phyloP scores from a whole-genome alignment of 768 basidiomycete species.

The Lactifluus piperatus region DNA sequence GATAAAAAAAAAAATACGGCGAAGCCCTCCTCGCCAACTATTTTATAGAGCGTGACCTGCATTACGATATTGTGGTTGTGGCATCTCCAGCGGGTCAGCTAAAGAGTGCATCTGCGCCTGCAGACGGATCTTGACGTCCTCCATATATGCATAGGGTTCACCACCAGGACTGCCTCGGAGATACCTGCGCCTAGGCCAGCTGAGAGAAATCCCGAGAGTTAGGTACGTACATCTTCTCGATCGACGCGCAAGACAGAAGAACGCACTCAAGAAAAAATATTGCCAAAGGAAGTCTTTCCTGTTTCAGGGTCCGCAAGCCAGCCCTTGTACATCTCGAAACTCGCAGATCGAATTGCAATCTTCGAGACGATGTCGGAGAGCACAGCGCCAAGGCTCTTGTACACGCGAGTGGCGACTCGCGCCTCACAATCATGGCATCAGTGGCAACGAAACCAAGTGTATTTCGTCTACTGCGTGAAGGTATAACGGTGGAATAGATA shows the following conservation, averaged over 20 bases:
- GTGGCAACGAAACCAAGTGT: conserved; percentile 91
- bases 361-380: conserved; percentile 96
- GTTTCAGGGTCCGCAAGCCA: conserved; percentile 68
- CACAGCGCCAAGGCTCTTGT: conserved; percentile 97
- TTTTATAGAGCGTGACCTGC: conserved; percentile 96
- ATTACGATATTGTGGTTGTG: conserved; percentile 90
- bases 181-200: conserved; percentile 93
- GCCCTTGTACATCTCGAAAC: conserved; percentile 91
- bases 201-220: conserved; percentile 25
- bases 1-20: too few species aligned
- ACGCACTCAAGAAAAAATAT: conserved; percentile 88
- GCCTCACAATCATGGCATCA: conserved; percentile 73
- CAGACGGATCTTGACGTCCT: conserved; percentile 96
- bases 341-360: conserved; percentile 98
- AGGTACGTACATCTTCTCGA: not conserved
- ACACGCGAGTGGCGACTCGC: conserved; percentile 94
- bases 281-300: conserved; percentile 70
- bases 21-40: conserved; percentile 86
- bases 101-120: conserved; percentile 98
- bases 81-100: conserved; percentile 88
- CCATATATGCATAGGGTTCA: conserved; percentile 99
- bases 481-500: not conserved
- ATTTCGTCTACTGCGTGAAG: conserved; percentile 58
- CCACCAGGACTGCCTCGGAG: conserved; percentile 91
- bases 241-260: not conserved